Evolutionary conservation across 1,139 yeast genomes (phyloP).

Genomic region (Yamadazyma kanchanaburiensis): DNA sequence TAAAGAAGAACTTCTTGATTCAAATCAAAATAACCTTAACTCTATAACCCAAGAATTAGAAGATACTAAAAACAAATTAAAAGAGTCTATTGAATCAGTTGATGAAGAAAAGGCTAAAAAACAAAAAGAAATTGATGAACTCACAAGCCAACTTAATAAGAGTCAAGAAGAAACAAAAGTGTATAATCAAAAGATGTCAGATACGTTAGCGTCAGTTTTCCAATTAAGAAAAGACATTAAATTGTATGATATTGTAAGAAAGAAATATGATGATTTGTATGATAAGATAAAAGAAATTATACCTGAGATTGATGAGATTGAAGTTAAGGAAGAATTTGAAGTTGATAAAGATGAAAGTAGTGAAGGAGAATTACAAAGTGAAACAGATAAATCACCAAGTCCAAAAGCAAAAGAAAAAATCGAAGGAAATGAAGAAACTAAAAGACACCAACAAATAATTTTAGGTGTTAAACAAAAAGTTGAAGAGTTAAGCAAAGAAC

Average conservation of each 20-base stretch:
- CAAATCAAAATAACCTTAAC: too few relatives aligned
- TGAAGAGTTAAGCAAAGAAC: slow-evolving; percentile 3
- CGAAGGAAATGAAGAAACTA: slow-evolving; percentile 7
- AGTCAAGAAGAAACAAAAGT: slow-evolving; percentile 1
- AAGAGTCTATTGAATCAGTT: background rate
- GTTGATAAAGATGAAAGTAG: background rate
- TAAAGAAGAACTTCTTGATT: background rate
- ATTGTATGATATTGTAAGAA: slow-evolving; percentile 11
- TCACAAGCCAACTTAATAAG: background rate
- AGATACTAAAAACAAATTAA: background rate
- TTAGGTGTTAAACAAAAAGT: slow-evolving; percentile 7
- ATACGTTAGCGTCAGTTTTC: slow-evolving; percentile 2
- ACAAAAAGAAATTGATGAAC: background rate
- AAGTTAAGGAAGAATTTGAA: slow-evolving; percentile 3
- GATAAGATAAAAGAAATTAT: slow-evolving; percentile 6
- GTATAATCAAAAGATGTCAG: slow-evolving; percentile 5
- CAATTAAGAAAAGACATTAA: slow-evolving; percentile 6
- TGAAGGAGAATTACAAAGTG: slow-evolving; percentile 3
- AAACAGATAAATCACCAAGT: slow-evolving; percentile 3
- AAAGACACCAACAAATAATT: slow-evolving; percentile 4
- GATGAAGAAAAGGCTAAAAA: background rate
- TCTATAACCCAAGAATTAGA: background rate
- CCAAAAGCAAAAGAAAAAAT: slow-evolving; percentile 5
- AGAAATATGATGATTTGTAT: slow-evolving; percentile 8
- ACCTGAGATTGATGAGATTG: slow-evolving; percentile 10